Conservation (phyloP, 2,329 filamentous ascomycete species). For the Aureobasidium lini region DNA sequence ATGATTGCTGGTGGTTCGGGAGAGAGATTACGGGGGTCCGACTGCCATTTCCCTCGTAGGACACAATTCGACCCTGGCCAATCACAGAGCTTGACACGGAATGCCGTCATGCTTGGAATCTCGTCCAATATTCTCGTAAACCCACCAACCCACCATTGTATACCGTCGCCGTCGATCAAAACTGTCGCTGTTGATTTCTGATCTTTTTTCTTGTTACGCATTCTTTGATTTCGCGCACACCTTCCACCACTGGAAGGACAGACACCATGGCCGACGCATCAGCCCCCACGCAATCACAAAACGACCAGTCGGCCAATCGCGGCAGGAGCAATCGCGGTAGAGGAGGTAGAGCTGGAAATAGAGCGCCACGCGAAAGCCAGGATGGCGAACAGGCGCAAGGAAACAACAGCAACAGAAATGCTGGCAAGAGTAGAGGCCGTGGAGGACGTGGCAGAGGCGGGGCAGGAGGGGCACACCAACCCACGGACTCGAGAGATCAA, state of each 20-base stretch:
- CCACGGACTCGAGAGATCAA: slow-evolving; percentile 17
- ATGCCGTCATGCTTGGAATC: slow-evolving; percentile 2
- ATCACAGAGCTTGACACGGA: not conserved
- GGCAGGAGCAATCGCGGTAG: slow-evolving; percentile 28
- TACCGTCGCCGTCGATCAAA: not conserved
- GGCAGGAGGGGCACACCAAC: slow-evolving; percentile 23
- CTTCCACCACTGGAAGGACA: not conserved
- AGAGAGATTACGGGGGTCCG: slow-evolving; percentile 3
- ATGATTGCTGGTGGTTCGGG: slow-evolving; percentile 8
- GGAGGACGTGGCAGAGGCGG: slow-evolving; percentile 34
- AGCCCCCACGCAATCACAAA: slow-evolving; percentile 1
- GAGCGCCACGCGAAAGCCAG: slow-evolving; percentile 22
- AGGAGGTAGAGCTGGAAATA: slow-evolving; percentile 28
- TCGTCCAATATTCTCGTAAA: not conserved
- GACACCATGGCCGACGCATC: slow-evolving; percentile 12
- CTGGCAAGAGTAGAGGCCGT: slow-evolving; percentile 16
- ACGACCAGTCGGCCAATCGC: slow-evolving; percentile 8
- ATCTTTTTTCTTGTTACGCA: not conserved
- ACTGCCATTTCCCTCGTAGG: not conserved
- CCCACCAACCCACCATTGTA: not conserved
- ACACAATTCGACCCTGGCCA: not conserved
- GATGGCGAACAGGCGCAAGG: slow-evolving; percentile 22
- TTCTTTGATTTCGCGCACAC: not conserved
- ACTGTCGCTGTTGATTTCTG: not conserved
- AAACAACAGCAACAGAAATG: slow-evolving; percentile 20